Evolutionary conservation across 2,329 filamentous ascomycete species (phyloP).

Genomic region (Leptosphaerulina australis): DNA sequence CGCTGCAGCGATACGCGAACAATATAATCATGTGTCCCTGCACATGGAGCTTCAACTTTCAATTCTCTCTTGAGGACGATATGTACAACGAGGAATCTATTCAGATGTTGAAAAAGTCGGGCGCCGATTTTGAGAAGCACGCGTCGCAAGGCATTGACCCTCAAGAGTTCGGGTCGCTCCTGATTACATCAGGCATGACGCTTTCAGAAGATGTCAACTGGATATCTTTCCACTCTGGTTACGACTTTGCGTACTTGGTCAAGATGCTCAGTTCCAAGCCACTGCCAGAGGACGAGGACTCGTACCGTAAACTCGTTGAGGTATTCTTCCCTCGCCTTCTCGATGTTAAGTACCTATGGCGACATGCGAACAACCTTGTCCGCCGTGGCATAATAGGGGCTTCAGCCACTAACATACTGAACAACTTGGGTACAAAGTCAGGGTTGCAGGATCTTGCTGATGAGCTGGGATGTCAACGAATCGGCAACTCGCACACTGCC

Average conservation of each 20-base stretch:
- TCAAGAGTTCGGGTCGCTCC: constrained; percentile 81
- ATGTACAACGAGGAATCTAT: constrained; percentile 98
- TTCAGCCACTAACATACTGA: constrained; percentile 72
- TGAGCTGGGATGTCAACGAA: constrained; percentile 85
- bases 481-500: constrained; percentile 88
- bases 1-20: constrained; percentile 57
- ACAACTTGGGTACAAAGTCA: constrained; percentile 86
- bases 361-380: constrained; percentile 74
- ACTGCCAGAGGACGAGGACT: constrained; percentile 84
- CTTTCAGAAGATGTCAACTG: constrained; percentile 88
- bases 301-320: constrained; percentile 87
- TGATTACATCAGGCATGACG: constrained; percentile 91
- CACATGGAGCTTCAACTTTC: constrained; percentile 99
- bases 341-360: constrained; percentile 97
- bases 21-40: constrained; percentile 72
- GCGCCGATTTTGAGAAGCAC: constrained; percentile 87
- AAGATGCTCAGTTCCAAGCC: constrained; percentile 86
- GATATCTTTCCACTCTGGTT: constrained; percentile 97
- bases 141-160: constrained; percentile 91
- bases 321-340: constrained; percentile 93
- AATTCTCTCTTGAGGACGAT: constrained; percentile 90
- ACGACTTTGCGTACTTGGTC: constrained; percentile 96
- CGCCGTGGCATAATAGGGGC: constrained; percentile 53
- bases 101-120: constrained; percentile 84
- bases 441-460: constrained; percentile 94